Evolutionary conservation across 352 stramenopile species (phyloP), one percentile per base, ranked within the genome.

Genomic region (Phytopythium oedochilum): DNA sequence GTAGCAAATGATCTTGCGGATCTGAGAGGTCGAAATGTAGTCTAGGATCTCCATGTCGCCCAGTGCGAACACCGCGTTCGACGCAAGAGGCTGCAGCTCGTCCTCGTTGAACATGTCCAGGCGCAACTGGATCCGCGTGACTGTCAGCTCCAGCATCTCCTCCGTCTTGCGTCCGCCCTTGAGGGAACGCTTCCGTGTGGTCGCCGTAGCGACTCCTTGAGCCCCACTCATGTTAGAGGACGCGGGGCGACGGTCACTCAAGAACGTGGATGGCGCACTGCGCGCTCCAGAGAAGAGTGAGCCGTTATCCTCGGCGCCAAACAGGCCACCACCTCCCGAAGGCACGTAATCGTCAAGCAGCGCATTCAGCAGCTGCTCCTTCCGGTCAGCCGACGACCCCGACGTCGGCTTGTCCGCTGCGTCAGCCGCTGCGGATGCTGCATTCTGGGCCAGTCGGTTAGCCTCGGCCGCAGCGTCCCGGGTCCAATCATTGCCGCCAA

Each of bases 1-100:
- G 62, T 96, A 93, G 66, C 83, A 96, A 26, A 96, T 79, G 34
- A 96, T 88, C 63, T 94, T 96, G 42, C 86, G 82, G 56, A 96
- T 96, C 63, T 94, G 83, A 0, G 86, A 96, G 0, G 86, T 96
- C 4, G 83, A 94, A 58, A 96, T 96, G 61, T 93, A 96, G 55
- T 96, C 86, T 39, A 96, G 57, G 36, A 96, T 77, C 53, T 94
- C 86, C 26, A 96, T 55, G 56, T 96, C 84, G 9, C 84, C 80
- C 22, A 96, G 52, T 7, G 84, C 83, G 6, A 94, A 39, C 25
- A 94, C 83, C 0, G 70, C 78, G 54, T 89, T 90, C 12, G 79
- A 90, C 5, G 83, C 81, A 25, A 96, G 51, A 8, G 78, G 75
- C 60, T 96, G 86, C 4, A 61, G 53, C 14, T 89, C 79, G 5